Evolutionary conservation across 257 asterid genomes (phyloP), one percentile per base, ranked within the genome.

Genomic region (Lithospermum erythrorhizon): DNA sequence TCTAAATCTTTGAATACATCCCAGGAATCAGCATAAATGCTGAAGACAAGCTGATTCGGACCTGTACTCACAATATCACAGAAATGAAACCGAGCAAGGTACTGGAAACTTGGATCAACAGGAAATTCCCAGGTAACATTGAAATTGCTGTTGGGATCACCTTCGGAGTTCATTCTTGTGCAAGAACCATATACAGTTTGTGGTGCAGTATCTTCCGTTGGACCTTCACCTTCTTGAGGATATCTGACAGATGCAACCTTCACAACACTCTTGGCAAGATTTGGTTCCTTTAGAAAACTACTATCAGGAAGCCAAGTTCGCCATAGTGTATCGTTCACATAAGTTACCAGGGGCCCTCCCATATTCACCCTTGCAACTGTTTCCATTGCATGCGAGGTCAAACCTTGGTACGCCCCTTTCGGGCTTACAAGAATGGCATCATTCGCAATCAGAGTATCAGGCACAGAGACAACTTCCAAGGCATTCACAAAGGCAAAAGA

Each of bases 161-260:
- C 45, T 1, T 5, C 65, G 0, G 90, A 75, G 27, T 76, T 59
- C 91, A 89, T 76, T 65, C 65, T 69, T 0, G 80, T 76, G 53
- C 87, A 82, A 58, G 97, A 86, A 20, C 97, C 97, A 20, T 86
- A 89, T 47, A 89, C 95, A 10, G 94, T 68, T 3, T 18, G 76
- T 2, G 97, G 97, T 62, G 97, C 95, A 17, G 23, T 65, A 55
- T 76, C 87, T 2, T 52, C 15, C 5, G 77, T 82, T 11, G 89
- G 84, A 14, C 89, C 91, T 3, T 72, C 87, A 14, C 89, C 91
- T 3, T 72, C 87, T 0, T 0, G 17, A 2, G 91, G 87, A 68
- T 89, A 89, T 57, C 14, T 61, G 18, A 89, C 95, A 4, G 87
- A 66, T 13, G 15, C 65, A 8, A 79, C 71, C 29, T 75, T 70